phyloP scores from a whole-genome alignment of 345 rosid species.

The Chamaenerion angustifolium region DNA sequence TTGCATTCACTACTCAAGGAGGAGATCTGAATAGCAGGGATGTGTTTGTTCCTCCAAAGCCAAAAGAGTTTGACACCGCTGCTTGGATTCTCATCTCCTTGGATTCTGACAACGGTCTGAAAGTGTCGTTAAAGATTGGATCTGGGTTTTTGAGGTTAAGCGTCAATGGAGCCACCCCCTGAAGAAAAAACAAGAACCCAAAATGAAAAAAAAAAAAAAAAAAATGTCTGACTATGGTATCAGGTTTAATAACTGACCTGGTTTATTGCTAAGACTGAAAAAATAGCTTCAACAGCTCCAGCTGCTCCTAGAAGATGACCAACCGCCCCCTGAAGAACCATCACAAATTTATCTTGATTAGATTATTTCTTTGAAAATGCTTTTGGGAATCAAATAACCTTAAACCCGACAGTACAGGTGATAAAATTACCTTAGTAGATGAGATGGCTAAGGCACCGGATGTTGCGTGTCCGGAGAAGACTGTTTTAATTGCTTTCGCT shows the following conservation, averaged over 20 bases:
- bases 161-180: constrained; percentile 86
- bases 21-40: constrained; percentile 48
- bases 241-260: constrained; percentile 25
- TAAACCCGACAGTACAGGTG: background rate
- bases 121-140: constrained; percentile 45
- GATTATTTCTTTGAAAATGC: no score
- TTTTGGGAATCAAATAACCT: no score
- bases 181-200: constrained; percentile 2
- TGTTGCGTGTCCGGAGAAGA: constrained; percentile 63
- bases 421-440: constrained; percentile 65
- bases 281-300: constrained; percentile 88
- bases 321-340: constrained; percentile 48
- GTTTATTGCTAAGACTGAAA: constrained; percentile 55
- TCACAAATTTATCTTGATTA: no score
- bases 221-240: background rate
- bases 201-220: background rate
- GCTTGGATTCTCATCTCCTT: constrained; percentile 53
- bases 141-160: constrained; percentile 68
- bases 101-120: constrained; percentile 55
- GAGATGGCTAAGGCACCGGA: constrained; percentile 80
- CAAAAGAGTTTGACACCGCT: constrained; percentile 84
- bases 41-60: constrained; percentile 91
- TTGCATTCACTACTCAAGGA: background rate
- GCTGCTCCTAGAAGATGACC: constrained; percentile 99
- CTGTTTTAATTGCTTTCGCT: constrained; percentile 61